A percentile compares a stretch with the other conserved stretches of the same genome.
Conservation (phyloP, 495 filamentous ascomycete genomes). For the Penicillium fimorum region DNA sequence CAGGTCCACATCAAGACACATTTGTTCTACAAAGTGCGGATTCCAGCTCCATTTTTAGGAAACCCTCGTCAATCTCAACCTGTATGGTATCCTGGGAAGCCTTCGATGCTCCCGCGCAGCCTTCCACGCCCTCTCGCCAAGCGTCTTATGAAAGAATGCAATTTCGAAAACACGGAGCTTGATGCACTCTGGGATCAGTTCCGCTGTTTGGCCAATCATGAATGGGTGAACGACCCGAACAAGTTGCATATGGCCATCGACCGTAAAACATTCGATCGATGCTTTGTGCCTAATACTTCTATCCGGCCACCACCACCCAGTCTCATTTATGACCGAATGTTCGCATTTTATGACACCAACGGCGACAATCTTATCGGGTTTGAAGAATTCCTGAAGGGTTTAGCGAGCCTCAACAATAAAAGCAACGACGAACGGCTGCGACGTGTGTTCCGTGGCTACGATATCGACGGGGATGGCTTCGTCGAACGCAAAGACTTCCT, state of each 20-base stretch:
- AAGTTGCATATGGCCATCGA: conserved; percentile 80
- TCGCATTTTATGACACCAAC: conserved; percentile 92
- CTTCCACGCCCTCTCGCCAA: conserved; percentile 62
- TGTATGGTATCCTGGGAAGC: conserved; percentile 89
- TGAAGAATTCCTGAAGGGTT: conserved; percentile 80
- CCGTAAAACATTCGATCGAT: conserved; percentile 83
- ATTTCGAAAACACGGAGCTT: conserved; percentile 77
- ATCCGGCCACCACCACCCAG: conserved; percentile 74
- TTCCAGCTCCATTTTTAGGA: conserved; percentile 67
- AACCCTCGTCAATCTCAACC: conserved; percentile 68
- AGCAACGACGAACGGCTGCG: conserved; percentile 61
- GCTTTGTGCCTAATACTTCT: conserved; percentile 80
- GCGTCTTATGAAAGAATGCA: conserved; percentile 66
- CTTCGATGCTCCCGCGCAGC: conserved; percentile 59
- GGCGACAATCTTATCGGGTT: conserved; percentile 89
- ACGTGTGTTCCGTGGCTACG: conserved; percentile 84
- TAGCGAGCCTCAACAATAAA: conserved; percentile 78
- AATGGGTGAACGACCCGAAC: conserved; percentile 81
- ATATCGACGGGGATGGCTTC: conserved; percentile 86
- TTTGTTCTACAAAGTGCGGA: conserved; percentile 88
- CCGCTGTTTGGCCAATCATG: conserved; percentile 81
- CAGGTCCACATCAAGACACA: conserved; percentile 87
- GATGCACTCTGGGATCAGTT: conserved; percentile 97
- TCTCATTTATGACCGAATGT: conserved; percentile 92
- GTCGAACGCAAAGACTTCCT: conserved; percentile 87